Evolutionary conservation across 2,329 filamentous ascomycete genomes (phyloP).

Genomic region (Nannizziopsis barbatae): DNA sequence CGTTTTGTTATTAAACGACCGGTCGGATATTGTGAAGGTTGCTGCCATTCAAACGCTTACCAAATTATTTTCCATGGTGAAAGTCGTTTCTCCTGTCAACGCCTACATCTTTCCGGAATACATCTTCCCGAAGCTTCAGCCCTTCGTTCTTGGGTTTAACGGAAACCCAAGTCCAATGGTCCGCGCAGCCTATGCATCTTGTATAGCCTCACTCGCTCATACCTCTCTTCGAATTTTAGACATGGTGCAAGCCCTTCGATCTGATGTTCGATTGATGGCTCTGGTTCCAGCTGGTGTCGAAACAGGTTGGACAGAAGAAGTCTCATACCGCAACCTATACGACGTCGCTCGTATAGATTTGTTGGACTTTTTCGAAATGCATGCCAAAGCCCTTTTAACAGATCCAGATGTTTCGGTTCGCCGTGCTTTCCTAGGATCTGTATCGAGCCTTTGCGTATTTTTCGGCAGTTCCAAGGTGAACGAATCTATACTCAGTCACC

Average conservation of each 20-base stretch:
- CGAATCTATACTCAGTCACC: conserved; percentile 88
- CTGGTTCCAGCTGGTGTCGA: conserved; percentile 66
- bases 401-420: conserved; percentile 77
- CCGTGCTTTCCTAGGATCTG: conserved; percentile 80
- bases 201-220: conserved; percentile 74
- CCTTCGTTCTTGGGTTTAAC: conserved; percentile 44
- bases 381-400: conserved; percentile 81
- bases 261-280: conserved; percentile 68
- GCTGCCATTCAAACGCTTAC: conserved; percentile 77
- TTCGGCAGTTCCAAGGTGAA: conserved; percentile 87
- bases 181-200: conserved; percentile 84
- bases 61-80: conserved; percentile 76
- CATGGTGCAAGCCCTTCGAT: conserved; percentile 75
- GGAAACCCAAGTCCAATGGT: conserved; percentile 57
- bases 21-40: conserved; percentile 71
- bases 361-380: conserved; percentile 69
- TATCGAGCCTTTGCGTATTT: conserved; percentile 85
- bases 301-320: conserved; percentile 55
- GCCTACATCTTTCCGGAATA: conserved; percentile 58
- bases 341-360: conserved; percentile 78
- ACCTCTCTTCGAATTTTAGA: conserved; percentile 79
- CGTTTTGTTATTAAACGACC: conserved; percentile 69
- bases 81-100: conserved; percentile 67
- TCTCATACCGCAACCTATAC: conserved; percentile 68
- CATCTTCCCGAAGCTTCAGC: conserved; percentile 48